Base-by-base conservation (phyloP, 768 basidiomycete species). In the Macrolepiota fuliginosa region DNA sequence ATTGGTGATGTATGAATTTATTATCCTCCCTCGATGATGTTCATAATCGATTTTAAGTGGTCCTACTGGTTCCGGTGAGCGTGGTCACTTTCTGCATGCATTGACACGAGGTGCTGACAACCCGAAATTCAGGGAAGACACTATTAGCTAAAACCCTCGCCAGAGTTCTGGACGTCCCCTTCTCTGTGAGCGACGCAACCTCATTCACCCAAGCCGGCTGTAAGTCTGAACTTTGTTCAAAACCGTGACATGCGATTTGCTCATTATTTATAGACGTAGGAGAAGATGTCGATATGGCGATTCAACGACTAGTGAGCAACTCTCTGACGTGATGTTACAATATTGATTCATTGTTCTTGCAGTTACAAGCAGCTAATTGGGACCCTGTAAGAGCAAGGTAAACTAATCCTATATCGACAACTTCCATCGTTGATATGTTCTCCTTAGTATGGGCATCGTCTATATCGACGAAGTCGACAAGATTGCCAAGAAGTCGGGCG, bases 391-490 rank as follows among this genome's bases (percentile, higher is more conserved):
- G 91, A 59, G 94, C 96, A 22, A 91, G 91, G 93, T 92, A 67
- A 69, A 62, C 27, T 22, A 37, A 50, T 36, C 49, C 29, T 36
- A 4, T 22, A 56, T 17, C 47, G 24, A 25, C 3, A 24, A 10
- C 0, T 35, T 35, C 5, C 45, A n/a, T 3, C 47, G 7, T 57
- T 49, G 51, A 39, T 19, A 37, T 64, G 24, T 47, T 51, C 52
- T n/a, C 52, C 35, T 42, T 65, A 96, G 93, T 69, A 88, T 88
- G 71, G 96, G 96, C 5, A 97, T 98, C 63, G 89, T 98, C 35
- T 96, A 96, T 70, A 95, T 98, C 51, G 96, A 98, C 68, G 96
- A 98, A 76, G 79, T 95, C 1, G 96, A 98, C 77, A 98, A 98
- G 76, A 87, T 97, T 62, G 90, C 94, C 13, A 83, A 86, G 53